Base-by-base conservation (phyloP, 78 protist species). In the Dictyostelium firmibasis region DNA sequence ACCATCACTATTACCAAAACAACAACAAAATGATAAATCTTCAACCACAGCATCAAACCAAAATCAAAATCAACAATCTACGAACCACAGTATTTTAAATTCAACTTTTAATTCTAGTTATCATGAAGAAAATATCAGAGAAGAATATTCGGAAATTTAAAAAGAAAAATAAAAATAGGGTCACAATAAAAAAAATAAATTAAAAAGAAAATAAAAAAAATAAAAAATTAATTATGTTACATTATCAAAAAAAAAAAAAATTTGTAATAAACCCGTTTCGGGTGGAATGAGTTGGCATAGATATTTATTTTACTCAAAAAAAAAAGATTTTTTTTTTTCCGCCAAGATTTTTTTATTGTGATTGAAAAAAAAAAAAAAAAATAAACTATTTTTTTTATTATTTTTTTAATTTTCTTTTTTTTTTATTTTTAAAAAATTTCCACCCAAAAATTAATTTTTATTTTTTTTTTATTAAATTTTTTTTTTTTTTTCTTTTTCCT, bases 401-500 rank as follows among this genome's bases (percentile, higher is more conserved):
- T 47, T 47, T 47, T 47, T 47, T 41, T 41, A 41, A 11, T 47
- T 6, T 47, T 47, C 8, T 47, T 47, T 74, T 35, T 74, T 14
- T n/a, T 72, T 14, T 72, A 33, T 67, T 29, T 67, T n/a, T n/a
- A n/a, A n/a, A n/a, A n/a, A n/a, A n/a, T 29, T 29, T 29, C n/a
- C 4, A 29, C 2, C 6, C 27, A 29, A 70, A 70, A 10, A 3
- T 31, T 31, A 23, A 69, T 6, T 31, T 70, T 70, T 31, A 31
- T n/a, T 29, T 47, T 47, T 47, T 47, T 47, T 47, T 47, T 11
- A 47, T 47, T 9, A 70, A 70, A 13, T n/a, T 31, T n/a, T 31
- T 70, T 70, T 70, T 70, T 27, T 31, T 70, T 70, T 70, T 70
- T 70, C 41, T n/a, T 70, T 70, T 70, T 70, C 29, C 41, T 70